These are phyloP conservation scores for Globisporangium takayamanum DNA, from an alignment of 352 stramenopile species.

Conservation along the genomic window DNA sequence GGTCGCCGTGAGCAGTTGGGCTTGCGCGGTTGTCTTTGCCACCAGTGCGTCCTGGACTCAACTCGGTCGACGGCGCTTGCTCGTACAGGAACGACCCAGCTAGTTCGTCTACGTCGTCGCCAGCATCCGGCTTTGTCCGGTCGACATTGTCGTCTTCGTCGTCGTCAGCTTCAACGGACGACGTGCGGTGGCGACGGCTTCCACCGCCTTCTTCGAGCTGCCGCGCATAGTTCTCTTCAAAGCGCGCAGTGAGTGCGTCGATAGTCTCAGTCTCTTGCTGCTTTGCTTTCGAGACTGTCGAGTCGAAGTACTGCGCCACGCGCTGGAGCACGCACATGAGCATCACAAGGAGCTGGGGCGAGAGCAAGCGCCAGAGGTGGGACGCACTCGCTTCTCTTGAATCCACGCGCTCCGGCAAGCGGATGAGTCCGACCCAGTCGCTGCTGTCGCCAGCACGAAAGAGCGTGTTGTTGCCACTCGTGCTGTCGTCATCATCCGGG, in stretches of 20 bases:
- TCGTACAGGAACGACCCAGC: slow-evolving; percentile 7
- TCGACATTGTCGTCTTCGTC: slow-evolving; percentile 45
- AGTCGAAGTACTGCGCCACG: slow-evolving; percentile 65
- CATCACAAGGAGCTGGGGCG: slow-evolving; percentile 58
- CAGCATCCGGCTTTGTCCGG: slow-evolving; percentile 26
- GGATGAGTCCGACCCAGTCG: slow-evolving; percentile 52
- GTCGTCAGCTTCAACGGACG: slow-evolving; percentile 46
- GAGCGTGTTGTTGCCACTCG: slow-evolving; percentile 18
- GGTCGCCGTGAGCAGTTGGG: too few species aligned
- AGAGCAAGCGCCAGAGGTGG: slow-evolving; percentile 47
- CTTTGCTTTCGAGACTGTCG: slow-evolving; percentile 27
- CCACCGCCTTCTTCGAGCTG: slow-evolving; percentile 33
- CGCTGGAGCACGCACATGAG: slow-evolving; percentile 70
- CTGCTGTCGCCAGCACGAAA: slow-evolving; percentile 46
- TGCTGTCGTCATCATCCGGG: slow-evolving; percentile 12
- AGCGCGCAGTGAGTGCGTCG: slow-evolving; percentile 29
- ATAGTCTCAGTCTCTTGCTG: slow-evolving; percentile 31
- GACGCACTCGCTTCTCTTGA: slow-evolving; percentile 14
- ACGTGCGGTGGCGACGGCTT: slow-evolving; percentile 30
- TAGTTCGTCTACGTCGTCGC: slow-evolving; percentile 13
- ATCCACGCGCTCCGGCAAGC: slow-evolving; percentile 35
- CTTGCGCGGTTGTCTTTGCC: neutral
- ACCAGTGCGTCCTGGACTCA: neutral
- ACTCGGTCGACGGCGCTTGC: neutral
- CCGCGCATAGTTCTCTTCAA: slow-evolving; percentile 41